Evolutionary conservation across 371 early-diverging fungal species (phyloP).

Genomic region (Funneliformis caledonium): DNA sequence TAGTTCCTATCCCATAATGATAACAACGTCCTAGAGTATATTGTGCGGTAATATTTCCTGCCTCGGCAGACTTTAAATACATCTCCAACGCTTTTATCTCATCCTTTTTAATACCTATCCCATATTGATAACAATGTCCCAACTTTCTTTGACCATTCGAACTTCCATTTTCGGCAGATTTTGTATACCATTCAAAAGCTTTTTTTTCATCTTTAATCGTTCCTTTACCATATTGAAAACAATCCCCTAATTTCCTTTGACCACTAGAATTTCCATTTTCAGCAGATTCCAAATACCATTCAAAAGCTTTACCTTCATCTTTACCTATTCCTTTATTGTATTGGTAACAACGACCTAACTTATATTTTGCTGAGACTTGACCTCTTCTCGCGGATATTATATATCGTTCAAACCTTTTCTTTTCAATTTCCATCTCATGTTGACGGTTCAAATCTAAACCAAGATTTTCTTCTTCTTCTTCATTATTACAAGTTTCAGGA

Average conservation of each 20-base stretch:
- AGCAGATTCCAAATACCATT: neutral
- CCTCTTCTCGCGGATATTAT: too few species aligned
- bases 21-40: constrained; percentile 87
- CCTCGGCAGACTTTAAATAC: constrained; percentile 71
- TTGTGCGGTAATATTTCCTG: constrained; percentile 75
- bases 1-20: constrained; percentile 66
- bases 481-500: too few species aligned
- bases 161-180: constrained; percentile 40
- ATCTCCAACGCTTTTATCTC: constrained; percentile 66
- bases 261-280: constrained; percentile 21
- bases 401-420: too few species aligned
- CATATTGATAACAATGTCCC: constrained; percentile 80
- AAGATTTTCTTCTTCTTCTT: too few species aligned
- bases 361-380: too few species aligned
- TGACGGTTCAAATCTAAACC: too few species aligned
- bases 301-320: constrained; percentile 14
- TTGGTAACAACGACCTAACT: constrained; percentile 5
- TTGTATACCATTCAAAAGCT: constrained; percentile 5
- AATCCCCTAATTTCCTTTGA: neutral
- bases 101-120: constrained; percentile 70
- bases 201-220: neutral
- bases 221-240: constrained; percentile 15
- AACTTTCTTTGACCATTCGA: constrained; percentile 69
- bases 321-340: neutral
- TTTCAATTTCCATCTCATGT: too few species aligned